A percentile compares a stretch with the other conserved stretches of the same genome.
Evolutionary conservation across 257 asterid species (phyloP).

Genomic region (Nicotiana tomentosiformis): DNA sequence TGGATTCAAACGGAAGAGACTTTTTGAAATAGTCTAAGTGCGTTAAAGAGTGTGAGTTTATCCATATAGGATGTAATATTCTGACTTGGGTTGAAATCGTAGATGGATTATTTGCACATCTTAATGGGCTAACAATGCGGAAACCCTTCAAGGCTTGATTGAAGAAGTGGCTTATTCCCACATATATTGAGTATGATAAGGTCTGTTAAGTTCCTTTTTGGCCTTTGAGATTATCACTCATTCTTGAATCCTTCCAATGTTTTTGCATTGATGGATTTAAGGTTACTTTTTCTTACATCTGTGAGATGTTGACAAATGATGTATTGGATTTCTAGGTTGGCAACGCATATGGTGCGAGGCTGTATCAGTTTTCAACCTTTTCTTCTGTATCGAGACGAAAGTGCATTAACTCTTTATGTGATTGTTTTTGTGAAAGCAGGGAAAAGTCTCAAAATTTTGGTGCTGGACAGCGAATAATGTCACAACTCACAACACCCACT

Average conservation of each 20-base stretch:
- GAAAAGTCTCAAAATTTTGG: constrained; percentile 25
- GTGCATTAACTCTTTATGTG: constrained; percentile 67
- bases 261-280: constrained; percentile 67
- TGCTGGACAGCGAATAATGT: constrained; percentile 10
- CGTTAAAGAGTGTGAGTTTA: constrained; percentile 45
- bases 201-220: constrained; percentile 75
- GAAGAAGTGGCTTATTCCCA: constrained; percentile 77
- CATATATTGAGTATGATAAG: constrained; percentile 58
- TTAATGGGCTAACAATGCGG: constrained; percentile 92
- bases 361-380: constrained; percentile 88
- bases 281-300: constrained; percentile 55
- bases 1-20: constrained; percentile 31
- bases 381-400: constrained; percentile 79
- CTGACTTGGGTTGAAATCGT: constrained; percentile 98
- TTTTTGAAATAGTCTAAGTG: constrained; percentile 40
- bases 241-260: constrained; percentile 53
- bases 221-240: constrained; percentile 54
- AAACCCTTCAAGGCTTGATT: constrained; percentile 75
- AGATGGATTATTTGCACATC: constrained; percentile 94
- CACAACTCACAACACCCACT: constrained; percentile 5
- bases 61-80: constrained; percentile 51
- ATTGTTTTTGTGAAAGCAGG: constrained; percentile 65
- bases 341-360: constrained; percentile 98
- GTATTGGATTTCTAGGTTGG: constrained; percentile 96
- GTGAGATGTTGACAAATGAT: constrained; percentile 83